Conservation (phyloP, 2,329 filamentous ascomycete species). For the Xylaria sp. region DNA sequence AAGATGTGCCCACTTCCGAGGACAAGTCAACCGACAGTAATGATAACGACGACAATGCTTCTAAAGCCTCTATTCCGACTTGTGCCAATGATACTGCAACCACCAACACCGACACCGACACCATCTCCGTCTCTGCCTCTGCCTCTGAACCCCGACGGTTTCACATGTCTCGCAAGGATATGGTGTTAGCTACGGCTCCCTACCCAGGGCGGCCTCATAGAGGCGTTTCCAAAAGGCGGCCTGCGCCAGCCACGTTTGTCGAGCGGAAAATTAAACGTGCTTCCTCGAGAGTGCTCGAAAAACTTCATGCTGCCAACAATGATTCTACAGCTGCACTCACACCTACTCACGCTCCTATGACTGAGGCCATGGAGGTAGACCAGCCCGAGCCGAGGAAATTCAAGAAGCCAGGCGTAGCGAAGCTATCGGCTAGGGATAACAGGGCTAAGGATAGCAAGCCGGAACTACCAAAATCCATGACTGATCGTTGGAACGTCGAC, state of each 20-base stretch:
- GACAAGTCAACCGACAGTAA: slow-evolving; percentile 23
- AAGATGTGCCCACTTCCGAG: slow-evolving; percentile 12
- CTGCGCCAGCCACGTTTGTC: slow-evolving; percentile 64
- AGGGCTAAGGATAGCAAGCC: slow-evolving; percentile 40
- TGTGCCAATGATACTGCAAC: slow-evolving; percentile 4
- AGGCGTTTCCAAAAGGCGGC: slow-evolving; percentile 57
- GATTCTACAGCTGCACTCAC: slow-evolving; percentile 17
- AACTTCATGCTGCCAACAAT: slow-evolving; percentile 40
- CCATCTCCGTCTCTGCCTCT: slow-evolving; percentile 33
- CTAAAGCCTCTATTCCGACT: slow-evolving; percentile 12
- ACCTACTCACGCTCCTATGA: slow-evolving; percentile 18
- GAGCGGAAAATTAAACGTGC: slow-evolving; percentile 59
- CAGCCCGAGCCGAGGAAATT: slow-evolving; percentile 45
- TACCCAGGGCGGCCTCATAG: slow-evolving; percentile 44
- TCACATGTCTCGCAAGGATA: slow-evolving; percentile 64
- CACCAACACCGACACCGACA: slow-evolving; percentile 6
- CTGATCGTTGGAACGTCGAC: slow-evolving; percentile 54
- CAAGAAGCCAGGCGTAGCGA: slow-evolving; percentile 53
- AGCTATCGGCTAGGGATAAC: slow-evolving; percentile 39
- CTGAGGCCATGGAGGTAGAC: slow-evolving; percentile 44
- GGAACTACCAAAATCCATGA: slow-evolving; percentile 48
- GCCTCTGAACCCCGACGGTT: slow-evolving; percentile 62
- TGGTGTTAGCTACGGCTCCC: slow-evolving; percentile 49
- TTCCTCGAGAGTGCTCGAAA: slow-evolving; percentile 42
- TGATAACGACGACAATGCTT: slow-evolving; percentile 29